Base-by-base conservation (phyloP, 306 rosid species). In the Dryas drummondii region DNA sequence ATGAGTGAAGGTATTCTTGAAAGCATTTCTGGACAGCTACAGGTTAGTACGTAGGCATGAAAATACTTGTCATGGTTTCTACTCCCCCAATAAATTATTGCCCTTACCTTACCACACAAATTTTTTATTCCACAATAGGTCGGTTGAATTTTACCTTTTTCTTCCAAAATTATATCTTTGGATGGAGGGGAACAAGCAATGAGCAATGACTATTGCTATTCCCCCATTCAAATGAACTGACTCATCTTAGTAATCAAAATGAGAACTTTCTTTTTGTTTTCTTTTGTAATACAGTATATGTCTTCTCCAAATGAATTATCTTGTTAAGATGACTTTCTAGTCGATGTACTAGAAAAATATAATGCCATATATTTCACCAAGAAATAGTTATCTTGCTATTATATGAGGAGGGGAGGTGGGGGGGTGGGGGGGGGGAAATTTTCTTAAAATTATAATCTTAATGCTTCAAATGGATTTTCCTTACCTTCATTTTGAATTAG, bases 1-100 rank as follows among this genome's bases (percentile, higher is more conserved):
- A 94, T 94, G 98, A 86, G 83, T 41, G 97, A 88, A n/a, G 88
- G 81, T 57, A 92, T 90, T 84, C 88, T 91, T 44, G 89, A 85
- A 26, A 74, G 86, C 54, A 81, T 91, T 70, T 77, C 80, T 27
- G 71, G 71, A 78, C 90, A 90, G 75, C 84, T 94, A 72, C 91
- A 88, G 93, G 96, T 87, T 74, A 84, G 91, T 41, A 72, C 73
- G 84, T 50, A 61, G 66, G n/a, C 55, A 16, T 27, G 42, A 77
- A 46, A 44, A 46, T 66, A n/a, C 50, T 32, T 77, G 59, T 52
- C 78, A 41, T 48, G 37, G 67, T 42, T 70, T 79, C 65, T 66
- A 19, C 59, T 71, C 55, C 52, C 41, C 16, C 13, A 64, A 17
- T 17, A 47, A 32, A 42, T 54, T 54, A 63, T 75, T 6, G 15